Base-by-base conservation (phyloP, 192 early-diverging fungal species). In the Phlyctochytrium arcticum region DNA sequence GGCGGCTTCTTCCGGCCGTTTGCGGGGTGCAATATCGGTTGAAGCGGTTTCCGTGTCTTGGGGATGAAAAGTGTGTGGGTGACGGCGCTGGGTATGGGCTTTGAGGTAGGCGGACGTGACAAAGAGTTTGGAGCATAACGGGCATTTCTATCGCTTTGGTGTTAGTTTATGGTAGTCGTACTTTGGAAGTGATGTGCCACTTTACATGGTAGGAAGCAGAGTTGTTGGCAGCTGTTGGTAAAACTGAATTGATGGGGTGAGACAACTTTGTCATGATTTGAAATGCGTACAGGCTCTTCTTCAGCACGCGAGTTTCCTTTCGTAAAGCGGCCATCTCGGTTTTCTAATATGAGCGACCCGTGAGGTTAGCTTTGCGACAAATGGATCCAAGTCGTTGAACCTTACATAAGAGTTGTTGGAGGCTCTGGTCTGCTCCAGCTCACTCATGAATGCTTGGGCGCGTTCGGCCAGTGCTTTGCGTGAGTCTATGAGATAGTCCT, bases 251-350 rank as follows among this genome's bases (percentile, higher is more conserved):
- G 21, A 19, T 70, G 30, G 23, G 17, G 5, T 32, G 60, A 8
- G 81, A 71, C 24, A 76, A 55, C 44, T 82, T 79, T 24, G 74
- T 64, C 79, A 81, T 77, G 17, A 84, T 49, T 63, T 84, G 76
- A 44, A 80, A 84, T 6, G 80, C 78, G 48, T 74, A 80, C 8
- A 80, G 26, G 23, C 70, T 60, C 39, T 84, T 84, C 35, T 76
- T 66, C 4, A 82, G 55, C n/a, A 66, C 55, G 24, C 76, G 54
- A 23, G 68, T 68, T 42, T 84, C 77, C 48, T 81, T 81, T 57
- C 72, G 67, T 12, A 71, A 21, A 8, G 42, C 63, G 4, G 58
- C 54, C 9, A 75, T 15, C 30, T 80, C 72, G 32, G 37, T 33
- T 2, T 4, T 31, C 74, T 83, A 58, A 5, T 27, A 62, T n/a